Percentiles rank a stretch among this genome's conserved stretches.
Evolutionary conservation across 2,329 filamentous ascomycete species (phyloP).

Genomic region (Penicillium concentricum): DNA sequence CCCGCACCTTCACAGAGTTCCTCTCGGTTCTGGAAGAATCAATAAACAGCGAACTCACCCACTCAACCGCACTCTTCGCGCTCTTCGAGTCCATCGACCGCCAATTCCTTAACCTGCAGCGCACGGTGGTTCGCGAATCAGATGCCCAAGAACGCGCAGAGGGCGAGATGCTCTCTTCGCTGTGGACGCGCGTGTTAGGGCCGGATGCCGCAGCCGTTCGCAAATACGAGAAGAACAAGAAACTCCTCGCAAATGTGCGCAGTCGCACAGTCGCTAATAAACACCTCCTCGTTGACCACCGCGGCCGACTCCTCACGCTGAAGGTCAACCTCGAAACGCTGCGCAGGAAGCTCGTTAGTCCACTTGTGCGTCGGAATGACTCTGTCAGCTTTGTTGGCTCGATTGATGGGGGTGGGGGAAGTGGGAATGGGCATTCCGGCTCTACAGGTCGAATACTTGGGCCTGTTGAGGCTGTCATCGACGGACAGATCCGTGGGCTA

Average conservation of each 20-base stretch:
- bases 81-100: conserved; percentile 91
- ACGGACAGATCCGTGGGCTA: conserved; percentile 81
- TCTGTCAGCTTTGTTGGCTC: conserved; percentile 41
- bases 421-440: conserved; percentile 19
- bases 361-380: conserved; percentile 70
- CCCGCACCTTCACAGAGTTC: conserved; percentile 85
- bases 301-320: conserved; percentile 75
- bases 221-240: conserved; percentile 89
- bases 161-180: conserved; percentile 74
- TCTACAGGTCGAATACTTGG: conserved; percentile 60
- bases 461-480: conserved; percentile 53
- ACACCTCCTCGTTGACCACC: conserved; percentile 79
- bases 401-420: conserved; percentile 20
- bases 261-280: conserved; percentile 86
- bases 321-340: conserved; percentile 86
- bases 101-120: conserved; percentile 84
- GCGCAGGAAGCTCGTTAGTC: conserved; percentile 77
- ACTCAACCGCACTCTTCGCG: conserved; percentile 75
- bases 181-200: conserved; percentile 85
- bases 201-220: conserved; percentile 70
- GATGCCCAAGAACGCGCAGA: conserved; percentile 77
- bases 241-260: conserved; percentile 74
- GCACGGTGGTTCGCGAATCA: conserved; percentile 79
- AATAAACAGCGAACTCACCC: conserved; percentile 78
- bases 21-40: conserved; percentile 83